Evolutionary conservation across 148 eudicot species (phyloP).

Genomic region (Salicornia ramosissima): DNA sequence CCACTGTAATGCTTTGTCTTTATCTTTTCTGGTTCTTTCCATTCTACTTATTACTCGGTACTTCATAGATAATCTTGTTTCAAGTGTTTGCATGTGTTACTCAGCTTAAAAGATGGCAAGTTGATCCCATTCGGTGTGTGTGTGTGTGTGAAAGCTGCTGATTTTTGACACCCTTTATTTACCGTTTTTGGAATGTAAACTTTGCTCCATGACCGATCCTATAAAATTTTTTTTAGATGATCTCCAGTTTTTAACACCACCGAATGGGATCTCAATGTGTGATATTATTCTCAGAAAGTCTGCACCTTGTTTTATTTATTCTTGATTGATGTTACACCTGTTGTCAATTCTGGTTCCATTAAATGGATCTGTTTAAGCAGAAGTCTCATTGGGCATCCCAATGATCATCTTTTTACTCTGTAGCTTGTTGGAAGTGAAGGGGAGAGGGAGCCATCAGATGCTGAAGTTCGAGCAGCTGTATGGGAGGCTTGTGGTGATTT

Average conservation of each 20-base stretch:
- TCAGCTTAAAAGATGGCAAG: too few species aligned
- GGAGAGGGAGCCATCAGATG: slow-evolving; percentile 68
- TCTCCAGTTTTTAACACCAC: background rate
- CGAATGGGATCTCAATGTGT: background rate
- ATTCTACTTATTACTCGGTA: too few species aligned
- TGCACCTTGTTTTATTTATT: background rate
- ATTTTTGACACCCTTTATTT: too few species aligned
- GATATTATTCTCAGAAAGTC: background rate
- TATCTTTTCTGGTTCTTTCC: background rate
- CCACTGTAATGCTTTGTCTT: too few species aligned
- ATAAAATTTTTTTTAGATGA: background rate
- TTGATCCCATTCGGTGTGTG: too few species aligned
- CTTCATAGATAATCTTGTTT: too few species aligned
- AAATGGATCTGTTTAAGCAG: background rate
- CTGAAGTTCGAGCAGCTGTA: slow-evolving; percentile 84
- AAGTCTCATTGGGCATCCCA: background rate
- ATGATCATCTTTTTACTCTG: slow-evolving; percentile 5
- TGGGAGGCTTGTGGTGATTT: slow-evolving; percentile 98
- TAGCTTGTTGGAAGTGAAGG: slow-evolving; percentile 80
- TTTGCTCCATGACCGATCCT: too few species aligned
- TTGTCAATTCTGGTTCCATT: background rate
- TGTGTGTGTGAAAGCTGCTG: too few species aligned
- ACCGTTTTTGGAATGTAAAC: too few species aligned
- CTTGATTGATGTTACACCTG: background rate
- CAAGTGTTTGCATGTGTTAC: too few species aligned